phyloP scores from a whole-genome alignment of 2,329 filamentous ascomycete genomes.

The Zymoseptoria pseudotritici region DNA sequence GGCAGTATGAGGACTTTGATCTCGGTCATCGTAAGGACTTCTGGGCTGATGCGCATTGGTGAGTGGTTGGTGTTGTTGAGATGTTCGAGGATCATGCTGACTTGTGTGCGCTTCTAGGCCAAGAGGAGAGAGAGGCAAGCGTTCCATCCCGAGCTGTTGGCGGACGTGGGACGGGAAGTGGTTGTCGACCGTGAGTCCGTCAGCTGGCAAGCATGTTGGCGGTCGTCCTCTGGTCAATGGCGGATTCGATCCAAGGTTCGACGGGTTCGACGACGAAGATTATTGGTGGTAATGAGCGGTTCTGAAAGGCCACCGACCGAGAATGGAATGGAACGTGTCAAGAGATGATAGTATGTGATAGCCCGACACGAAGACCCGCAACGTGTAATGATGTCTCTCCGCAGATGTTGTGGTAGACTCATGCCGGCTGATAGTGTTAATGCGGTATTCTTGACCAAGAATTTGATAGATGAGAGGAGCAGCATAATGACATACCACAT shows the following conservation, averaged over 20 bases:
- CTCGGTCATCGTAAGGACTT: conserved; percentile 11
- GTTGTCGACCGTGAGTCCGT: conserved; percentile 22
- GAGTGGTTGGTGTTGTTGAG: not conserved
- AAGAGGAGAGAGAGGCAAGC: conserved; percentile 15
- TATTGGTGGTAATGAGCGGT: conserved; percentile 1
- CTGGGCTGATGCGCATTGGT: conserved; percentile 27
- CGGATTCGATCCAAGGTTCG: not conserved
- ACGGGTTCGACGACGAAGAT: not conserved
- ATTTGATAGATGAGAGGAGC: conserved; percentile 7
- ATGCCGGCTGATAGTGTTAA: not conserved
- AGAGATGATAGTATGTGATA: not conserved
- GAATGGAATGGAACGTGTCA: not conserved
- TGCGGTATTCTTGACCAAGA: not conserved
- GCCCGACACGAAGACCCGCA: not conserved
- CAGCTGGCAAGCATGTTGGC: conserved; percentile 17
- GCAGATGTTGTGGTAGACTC: not conserved
- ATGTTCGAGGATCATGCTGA: not conserved
- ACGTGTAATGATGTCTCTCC: not conserved
- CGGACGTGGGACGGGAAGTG: conserved; percentile 18
- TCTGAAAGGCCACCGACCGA: not conserved
- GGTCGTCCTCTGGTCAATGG: conserved; percentile 15
- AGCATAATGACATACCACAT: conserved; percentile 11
- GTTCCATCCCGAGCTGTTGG: conserved; percentile 17
- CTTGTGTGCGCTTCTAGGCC: not conserved
- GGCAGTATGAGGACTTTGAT: conserved; percentile 18